These are phyloP conservation scores for Emmonsiellopsis sp. DNA, from an alignment of 2,329 filamentous ascomycete genomes.

Conservation along the genomic window DNA sequence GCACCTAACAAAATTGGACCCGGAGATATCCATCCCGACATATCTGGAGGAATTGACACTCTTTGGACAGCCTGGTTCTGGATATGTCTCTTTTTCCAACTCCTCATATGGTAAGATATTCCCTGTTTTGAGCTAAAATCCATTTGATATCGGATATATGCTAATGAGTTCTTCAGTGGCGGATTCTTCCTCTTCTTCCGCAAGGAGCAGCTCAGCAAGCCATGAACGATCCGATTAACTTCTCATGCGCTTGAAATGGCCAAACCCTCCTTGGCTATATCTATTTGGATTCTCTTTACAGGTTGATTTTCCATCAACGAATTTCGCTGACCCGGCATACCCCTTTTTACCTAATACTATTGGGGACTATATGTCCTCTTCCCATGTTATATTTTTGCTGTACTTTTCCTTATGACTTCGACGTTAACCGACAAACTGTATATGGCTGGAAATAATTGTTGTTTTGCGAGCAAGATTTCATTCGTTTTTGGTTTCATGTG, in stretches of 20 bases:
- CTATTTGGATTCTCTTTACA: not conserved
- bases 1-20: slow-evolving; percentile 54
- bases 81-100: slow-evolving; percentile 49
- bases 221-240: slow-evolving; percentile 15
- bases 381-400: too few relatives aligned
- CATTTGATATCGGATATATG: not conserved
- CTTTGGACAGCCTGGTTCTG: slow-evolving; percentile 50
- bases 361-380: too few relatives aligned
- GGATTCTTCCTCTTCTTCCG: slow-evolving; percentile 36
- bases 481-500: too few relatives aligned
- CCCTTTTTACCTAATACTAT: too few relatives aligned
- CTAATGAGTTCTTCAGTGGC: slow-evolving; percentile 17
- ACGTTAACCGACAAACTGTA: too few relatives aligned
- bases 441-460: too few relatives aligned
- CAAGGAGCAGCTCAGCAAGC: slow-evolving; percentile 36
- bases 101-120: slow-evolving; percentile 51
- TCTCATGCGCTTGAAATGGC: not conserved
- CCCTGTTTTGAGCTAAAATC: not conserved
- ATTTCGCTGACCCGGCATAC: not conserved
- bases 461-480: too few relatives aligned
- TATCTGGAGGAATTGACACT: slow-evolving; percentile 23
- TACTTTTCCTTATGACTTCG: too few relatives aligned
- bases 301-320: not conserved
- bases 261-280: not conserved
- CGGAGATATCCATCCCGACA: slow-evolving; percentile 53